These are phyloP conservation scores for Termitomyces sp. DNA, from an alignment of 768 basidiomycete species.

Conservation along the genomic window DNA sequence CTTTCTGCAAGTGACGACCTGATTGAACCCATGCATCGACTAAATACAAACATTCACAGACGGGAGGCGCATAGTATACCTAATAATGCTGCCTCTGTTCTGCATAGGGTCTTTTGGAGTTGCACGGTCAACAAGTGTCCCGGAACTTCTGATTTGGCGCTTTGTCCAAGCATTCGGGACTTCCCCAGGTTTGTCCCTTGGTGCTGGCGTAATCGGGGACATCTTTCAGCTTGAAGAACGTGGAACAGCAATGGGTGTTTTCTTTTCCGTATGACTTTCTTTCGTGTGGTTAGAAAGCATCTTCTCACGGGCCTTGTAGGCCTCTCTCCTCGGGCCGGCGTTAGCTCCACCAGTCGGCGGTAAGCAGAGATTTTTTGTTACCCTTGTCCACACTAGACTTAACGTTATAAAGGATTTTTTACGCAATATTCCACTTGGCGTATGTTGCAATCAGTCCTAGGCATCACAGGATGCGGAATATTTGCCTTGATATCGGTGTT, in stretches of 20 bases:
- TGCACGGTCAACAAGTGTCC: constrained; percentile 32
- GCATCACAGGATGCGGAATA: constrained; percentile 30
- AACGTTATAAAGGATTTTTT: constrained; percentile 28
- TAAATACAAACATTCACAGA: constrained; percentile 27
- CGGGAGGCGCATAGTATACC: constrained; percentile 54
- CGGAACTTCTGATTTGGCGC: constrained; percentile 49
- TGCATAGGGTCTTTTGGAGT: constrained; percentile 56
- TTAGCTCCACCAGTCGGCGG: constrained; percentile 58
- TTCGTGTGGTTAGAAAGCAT: background rate
- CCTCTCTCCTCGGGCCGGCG: constrained; percentile 51
- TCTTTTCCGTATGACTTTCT: constrained; percentile 24
- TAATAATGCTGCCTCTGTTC: constrained; percentile 54
- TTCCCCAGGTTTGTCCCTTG: constrained; percentile 46
- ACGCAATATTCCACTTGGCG: constrained; percentile 67
- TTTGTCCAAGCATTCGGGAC: constrained; percentile 61
- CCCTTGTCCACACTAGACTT: background rate
- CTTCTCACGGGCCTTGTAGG: constrained; percentile 23
- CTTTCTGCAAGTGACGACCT: constrained; percentile 25
- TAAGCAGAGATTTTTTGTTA: constrained; percentile 4
- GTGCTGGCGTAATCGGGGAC: constrained; percentile 51
- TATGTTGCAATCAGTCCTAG: constrained; percentile 43
- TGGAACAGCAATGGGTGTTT: constrained; percentile 32
- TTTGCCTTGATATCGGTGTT: constrained; percentile 34
- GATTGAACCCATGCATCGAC: background rate
- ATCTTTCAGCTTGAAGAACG: constrained; percentile 55